phyloP scores from a whole-genome alignment of 139 green algal species.

The Parachlorella kessleri region DNA sequence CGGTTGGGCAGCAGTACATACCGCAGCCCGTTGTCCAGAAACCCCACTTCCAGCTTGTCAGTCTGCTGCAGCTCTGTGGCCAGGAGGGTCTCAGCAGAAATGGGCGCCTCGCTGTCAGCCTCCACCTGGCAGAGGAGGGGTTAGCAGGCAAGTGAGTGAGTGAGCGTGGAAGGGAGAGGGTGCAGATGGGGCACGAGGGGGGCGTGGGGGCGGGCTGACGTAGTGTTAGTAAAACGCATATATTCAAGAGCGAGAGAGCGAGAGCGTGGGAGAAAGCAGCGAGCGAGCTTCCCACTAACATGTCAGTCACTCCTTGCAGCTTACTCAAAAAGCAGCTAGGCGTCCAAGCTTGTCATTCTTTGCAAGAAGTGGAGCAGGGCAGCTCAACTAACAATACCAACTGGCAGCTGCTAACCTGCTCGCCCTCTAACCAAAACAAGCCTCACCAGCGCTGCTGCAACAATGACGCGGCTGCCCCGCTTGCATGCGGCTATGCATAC shows the following conservation, averaged over 20 bases:
- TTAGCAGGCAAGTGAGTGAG: not conserved
- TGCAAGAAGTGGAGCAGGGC: no score
- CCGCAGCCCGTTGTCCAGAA: slow-evolving; percentile 82
- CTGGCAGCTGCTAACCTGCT: no score
- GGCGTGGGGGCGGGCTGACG: not conserved
- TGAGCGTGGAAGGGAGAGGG: not conserved
- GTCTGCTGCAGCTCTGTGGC: slow-evolving; percentile 52
- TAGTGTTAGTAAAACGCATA: no score
- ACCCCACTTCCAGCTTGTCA: slow-evolving; percentile 64
- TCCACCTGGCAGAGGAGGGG: not conserved
- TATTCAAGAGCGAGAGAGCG: no score
- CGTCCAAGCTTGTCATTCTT: no score
- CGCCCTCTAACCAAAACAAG: not conserved
- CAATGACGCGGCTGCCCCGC: slow-evolving; percentile 12
- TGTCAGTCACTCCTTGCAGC: no score
- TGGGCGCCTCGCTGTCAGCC: no score
- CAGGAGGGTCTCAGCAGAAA: slow-evolving; percentile 9
- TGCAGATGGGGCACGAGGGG: not conserved
- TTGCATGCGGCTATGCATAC: slow-evolving; percentile 22
- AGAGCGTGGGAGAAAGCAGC: no score
- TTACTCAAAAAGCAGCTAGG: no score
- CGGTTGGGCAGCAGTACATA: slow-evolving; percentile 97
- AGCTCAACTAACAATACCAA: no score
- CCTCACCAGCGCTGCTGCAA: slow-evolving; percentile 29
- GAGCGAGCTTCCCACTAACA: no score